Conservation (phyloP, 164 flowering plant genomes). For the Aristolochia fimbriata region DNA sequence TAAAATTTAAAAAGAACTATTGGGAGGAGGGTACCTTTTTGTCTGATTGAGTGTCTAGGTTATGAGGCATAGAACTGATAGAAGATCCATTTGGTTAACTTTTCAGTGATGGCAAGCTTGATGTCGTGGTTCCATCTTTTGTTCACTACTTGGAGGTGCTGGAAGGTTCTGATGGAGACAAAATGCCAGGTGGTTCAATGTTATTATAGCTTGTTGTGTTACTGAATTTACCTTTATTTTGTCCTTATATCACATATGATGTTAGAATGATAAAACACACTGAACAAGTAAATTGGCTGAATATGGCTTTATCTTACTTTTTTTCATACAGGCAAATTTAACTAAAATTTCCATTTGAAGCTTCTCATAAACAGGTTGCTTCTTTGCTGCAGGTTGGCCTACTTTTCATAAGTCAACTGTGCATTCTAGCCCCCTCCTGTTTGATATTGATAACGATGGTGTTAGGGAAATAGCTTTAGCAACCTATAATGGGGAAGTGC, state of each 20-base stretch:
- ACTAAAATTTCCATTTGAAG: too few species aligned
- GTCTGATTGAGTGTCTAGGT: neutral
- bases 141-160: conserved; percentile 96
- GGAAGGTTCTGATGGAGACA: conserved; percentile 99
- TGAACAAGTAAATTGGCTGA: neutral
- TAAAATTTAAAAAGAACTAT: too few species aligned
- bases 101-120: conserved; percentile 93
- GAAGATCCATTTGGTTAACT: neutral
- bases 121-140: conserved; percentile 92
- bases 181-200: conserved; percentile 60
- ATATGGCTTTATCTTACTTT: neutral
- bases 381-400: conserved; percentile 72
- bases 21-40: too few species aligned
- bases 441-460: conserved; percentile 99
- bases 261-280: too few species aligned
- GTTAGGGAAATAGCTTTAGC: conserved; percentile 92
- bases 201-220: neutral
- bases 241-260: too few species aligned
- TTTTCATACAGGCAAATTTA: neutral
- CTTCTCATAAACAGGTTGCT: neutral
- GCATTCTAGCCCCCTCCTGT: conserved; percentile 87
- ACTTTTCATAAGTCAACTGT: conserved; percentile 96
- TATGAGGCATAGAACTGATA: neutral
- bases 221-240: conserved; percentile 1
- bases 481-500: conserved; percentile 94